Evolutionary conservation across 495 filamentous ascomycete genomes (phyloP).

Genomic region (Aspergillus sclerotioniger): DNA sequence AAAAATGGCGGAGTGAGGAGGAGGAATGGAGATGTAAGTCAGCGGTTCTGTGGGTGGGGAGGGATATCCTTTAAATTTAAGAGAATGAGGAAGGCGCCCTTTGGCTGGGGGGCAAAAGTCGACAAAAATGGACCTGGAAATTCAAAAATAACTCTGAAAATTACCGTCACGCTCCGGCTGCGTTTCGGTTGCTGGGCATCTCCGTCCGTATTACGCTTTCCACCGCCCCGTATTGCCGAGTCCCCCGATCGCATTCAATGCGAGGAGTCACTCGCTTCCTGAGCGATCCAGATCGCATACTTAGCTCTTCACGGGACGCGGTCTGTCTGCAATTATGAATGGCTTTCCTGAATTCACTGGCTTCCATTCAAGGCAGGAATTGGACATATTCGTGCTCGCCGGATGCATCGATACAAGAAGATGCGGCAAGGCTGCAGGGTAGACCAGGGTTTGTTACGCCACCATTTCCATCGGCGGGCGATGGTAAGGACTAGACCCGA

Average conservation of each 20-base stretch:
- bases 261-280: too few species aligned
- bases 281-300: too few species aligned
- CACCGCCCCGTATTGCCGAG: not conserved
- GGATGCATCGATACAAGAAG: not conserved
- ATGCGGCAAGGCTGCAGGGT: slow-evolving; percentile 19
- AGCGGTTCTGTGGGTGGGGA: slow-evolving; percentile 21
- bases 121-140: not conserved
- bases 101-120: slow-evolving; percentile 6
- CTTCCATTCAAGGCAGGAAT: too few species aligned
- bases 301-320: too few species aligned
- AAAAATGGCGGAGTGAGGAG: slow-evolving; percentile 11
- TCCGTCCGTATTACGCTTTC: not conserved
- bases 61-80: slow-evolving; percentile 21
- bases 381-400: not conserved
- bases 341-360: too few species aligned
- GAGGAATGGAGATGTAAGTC: slow-evolving; percentile 21
- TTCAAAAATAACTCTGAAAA: slow-evolving; percentile 6
- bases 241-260: too few species aligned
- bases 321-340: too few species aligned
- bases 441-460: slow-evolving; percentile 21
- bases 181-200: not conserved
- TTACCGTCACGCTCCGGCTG: not conserved
- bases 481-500: not conserved
- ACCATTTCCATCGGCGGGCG: slow-evolving; percentile 7
- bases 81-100: slow-evolving; percentile 12